Evolutionary conservation across 257 asterid species (phyloP).

Genomic region (Asclepias syriaca): DNA sequence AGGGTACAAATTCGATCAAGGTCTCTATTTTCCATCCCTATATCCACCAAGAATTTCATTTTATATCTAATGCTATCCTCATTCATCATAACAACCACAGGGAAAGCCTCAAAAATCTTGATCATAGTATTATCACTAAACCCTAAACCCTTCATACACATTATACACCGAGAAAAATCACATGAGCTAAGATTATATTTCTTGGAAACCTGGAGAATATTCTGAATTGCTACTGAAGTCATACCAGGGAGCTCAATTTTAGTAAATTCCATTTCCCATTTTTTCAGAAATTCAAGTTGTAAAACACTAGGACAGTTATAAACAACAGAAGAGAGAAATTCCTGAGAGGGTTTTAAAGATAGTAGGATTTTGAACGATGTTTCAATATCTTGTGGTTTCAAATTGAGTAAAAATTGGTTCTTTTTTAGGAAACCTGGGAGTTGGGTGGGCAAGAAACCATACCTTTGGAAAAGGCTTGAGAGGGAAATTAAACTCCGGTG

Average conservation of each 20-base stretch:
- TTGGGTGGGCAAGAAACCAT: constrained; percentile 49
- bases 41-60: constrained; percentile 43
- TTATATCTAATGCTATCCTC: constrained; percentile 32
- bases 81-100: constrained; percentile 37
- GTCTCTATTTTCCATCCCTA: constrained; percentile 42
- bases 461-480: constrained; percentile 47
- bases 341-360: constrained; percentile 45
- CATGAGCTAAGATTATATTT: constrained; percentile 45
- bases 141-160: constrained; percentile 47
- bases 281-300: constrained; percentile 43
- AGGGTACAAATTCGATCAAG: constrained; percentile 37
- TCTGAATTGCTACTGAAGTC: constrained; percentile 30
- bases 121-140: constrained; percentile 36
- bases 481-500: constrained; percentile 31
- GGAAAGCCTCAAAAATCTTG: constrained; percentile 58
- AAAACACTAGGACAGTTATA: constrained; percentile 51
- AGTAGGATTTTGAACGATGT: constrained; percentile 45
- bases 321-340: constrained; percentile 51
- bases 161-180: constrained; percentile 31
- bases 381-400: constrained; percentile 36
- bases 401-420: constrained; percentile 41
- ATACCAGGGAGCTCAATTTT: constrained; percentile 28
- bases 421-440: constrained; percentile 40
- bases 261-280: constrained; percentile 41
- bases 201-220: constrained; percentile 40